Percentiles rank a stretch among this genome's conserved stretches.
Conservation (phyloP, 1,284 basidiomycete species). For the Rhodotorula sp. region DNA sequence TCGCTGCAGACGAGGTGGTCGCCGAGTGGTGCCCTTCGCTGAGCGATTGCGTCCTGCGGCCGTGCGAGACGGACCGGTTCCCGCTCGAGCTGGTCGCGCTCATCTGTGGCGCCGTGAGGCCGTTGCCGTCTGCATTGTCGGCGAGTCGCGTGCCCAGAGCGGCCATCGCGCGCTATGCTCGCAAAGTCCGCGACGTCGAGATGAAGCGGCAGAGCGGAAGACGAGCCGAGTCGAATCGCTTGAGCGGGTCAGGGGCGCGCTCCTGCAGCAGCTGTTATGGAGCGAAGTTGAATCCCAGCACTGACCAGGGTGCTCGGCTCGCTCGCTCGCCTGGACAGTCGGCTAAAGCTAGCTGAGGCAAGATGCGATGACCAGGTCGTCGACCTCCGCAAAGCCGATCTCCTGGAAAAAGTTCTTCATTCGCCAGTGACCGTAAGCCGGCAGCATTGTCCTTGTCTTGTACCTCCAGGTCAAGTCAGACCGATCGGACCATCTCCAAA, state of each 20-base stretch:
- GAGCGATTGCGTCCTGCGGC: conserved; percentile 1
- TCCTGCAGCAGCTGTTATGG: no score
- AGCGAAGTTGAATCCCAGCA: no score
- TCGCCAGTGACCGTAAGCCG: no score
- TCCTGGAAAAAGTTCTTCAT: no score
- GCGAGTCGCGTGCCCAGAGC: background rate
- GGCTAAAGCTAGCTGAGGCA: no score
- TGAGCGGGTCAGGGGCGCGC: background rate
- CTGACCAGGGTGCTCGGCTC: no score
- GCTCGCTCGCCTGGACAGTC: no score
- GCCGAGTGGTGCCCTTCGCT: conserved; percentile 1
- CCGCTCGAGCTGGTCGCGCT: background rate
- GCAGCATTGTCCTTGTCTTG: no score
- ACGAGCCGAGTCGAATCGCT: background rate
- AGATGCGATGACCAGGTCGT: no score
- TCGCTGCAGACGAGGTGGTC: background rate
- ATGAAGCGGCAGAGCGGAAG: background rate
- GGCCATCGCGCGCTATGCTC: background rate
- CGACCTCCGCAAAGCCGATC: no score
- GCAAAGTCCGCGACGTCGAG: background rate
- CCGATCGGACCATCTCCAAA: no score
- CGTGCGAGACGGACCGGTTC: background rate
- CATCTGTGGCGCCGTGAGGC: background rate
- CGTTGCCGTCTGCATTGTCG: background rate
- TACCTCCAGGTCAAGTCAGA: no score